Evolutionary conservation across 768 basidiomycete species (phyloP), one percentile per base, ranked within the genome.

Genomic region (Suillus cothurnatus): DNA sequence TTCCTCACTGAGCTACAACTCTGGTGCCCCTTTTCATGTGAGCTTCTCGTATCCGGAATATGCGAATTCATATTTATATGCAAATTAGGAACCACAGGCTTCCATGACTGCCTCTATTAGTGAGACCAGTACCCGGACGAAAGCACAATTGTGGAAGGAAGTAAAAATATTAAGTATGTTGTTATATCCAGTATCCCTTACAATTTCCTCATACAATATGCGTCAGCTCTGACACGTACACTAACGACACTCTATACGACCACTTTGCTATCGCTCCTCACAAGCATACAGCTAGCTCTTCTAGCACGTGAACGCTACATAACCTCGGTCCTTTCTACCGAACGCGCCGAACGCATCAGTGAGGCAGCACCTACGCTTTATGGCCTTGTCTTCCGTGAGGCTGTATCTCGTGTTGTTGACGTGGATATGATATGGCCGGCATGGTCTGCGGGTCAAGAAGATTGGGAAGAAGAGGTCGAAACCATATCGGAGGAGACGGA

Each of bases 101-200:
- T 52, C 63, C 21, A 50, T 32, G 60, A 67, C 64, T 12, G 43
- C 43, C 15, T 68, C 70, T 1, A 53, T 49, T 8, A 45, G 56
- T 4, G 69, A 71, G 21, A 67, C 64, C 49, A 66, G 68, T 49
- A 77, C 79, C 31, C 81, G 85, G 66, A 88, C 85, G n/a, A 95
- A 90, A 73, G 86, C 84, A 1, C 90, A 96, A 71, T 80, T 99
- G 8, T 99, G 97, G 97, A 88, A 89, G 64, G 94, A 97, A 77
- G 85, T 97, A 43, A 98, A 97, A 75, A 85, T 95, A 68, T 86
- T 96, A 38, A 89, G 93, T 90, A 71, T 56, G 85, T 47, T 4
- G 56, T 62, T 34, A 12, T 23, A 53, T 56, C 21, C n/a, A 49
- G 31, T 26, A 21, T 21, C 21, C 11, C 11, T 31, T 59, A 3